These are phyloP conservation scores for Rhodofomes roseus DNA, from an alignment of 1,284 basidiomycete genomes.

Conservation along the genomic window DNA sequence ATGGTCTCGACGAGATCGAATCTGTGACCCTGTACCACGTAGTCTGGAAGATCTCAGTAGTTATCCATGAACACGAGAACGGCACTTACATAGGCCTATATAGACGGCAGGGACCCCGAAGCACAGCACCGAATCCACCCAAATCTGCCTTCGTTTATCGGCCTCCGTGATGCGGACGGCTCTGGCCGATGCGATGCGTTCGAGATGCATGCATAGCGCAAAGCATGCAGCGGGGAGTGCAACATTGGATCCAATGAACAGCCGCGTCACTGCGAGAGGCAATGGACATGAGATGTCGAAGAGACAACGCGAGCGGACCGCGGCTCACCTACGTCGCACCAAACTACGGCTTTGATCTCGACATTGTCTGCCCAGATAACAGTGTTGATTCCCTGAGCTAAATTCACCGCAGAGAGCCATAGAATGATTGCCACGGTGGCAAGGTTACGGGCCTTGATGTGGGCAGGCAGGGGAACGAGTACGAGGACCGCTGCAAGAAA, in stretches of 20 bases:
- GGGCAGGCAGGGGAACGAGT: constrained; percentile 24
- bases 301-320: not conserved
- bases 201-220: constrained; percentile 23
- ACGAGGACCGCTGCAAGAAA: constrained; percentile 22
- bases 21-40: constrained; percentile 30
- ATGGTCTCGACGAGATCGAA: constrained; percentile 27
- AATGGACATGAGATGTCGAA: not conserved
- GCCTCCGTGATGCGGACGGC: constrained; percentile 8
- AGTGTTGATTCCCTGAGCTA: constrained; percentile 36
- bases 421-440: constrained; percentile 36
- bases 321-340: constrained; percentile 47
- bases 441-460: constrained; percentile 36
- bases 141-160: constrained; percentile 20
- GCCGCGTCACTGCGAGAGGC: constrained; percentile 28
- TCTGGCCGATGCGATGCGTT: constrained; percentile 15
- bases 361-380: constrained; percentile 37
- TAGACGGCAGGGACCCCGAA: constrained; percentile 25
- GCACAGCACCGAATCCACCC: constrained; percentile 28
- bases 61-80: not conserved
- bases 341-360: constrained; percentile 29
- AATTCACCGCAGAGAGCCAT: constrained; percentile 36
- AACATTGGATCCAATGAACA: constrained; percentile 28
- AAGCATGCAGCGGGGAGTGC: constrained; percentile 35
- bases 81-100: constrained; percentile 31
- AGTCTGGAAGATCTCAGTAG: constrained; percentile 13